Conservation (phyloP, 73 alveolate genomes). For the Paramecium biaurelia region DNA sequence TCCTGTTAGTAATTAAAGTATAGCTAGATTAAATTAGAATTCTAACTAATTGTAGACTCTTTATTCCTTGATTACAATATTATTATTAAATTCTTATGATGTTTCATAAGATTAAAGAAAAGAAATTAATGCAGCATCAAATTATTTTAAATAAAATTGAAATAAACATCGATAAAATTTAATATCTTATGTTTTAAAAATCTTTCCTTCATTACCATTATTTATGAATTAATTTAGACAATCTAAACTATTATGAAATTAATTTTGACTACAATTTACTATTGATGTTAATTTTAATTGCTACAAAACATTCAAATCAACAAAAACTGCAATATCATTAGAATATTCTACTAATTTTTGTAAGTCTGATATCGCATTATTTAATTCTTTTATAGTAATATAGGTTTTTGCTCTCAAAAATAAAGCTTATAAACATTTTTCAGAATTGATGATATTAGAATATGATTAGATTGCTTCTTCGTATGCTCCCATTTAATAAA, state of each 20-base stretch:
- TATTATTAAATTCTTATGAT: neutral
- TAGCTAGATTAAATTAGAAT: neutral
- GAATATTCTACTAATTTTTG: constrained; percentile 16
- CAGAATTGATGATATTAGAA: neutral
- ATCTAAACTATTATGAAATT: neutral
- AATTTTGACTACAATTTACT: neutral
- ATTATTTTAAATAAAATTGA: constrained; percentile 31
- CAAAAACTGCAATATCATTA: constrained; percentile 5
- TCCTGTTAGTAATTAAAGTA: neutral
- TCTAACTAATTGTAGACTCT: neutral
- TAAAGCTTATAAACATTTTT: constrained; percentile 12
- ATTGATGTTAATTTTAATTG: constrained; percentile 32
- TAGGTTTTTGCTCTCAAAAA: constrained; percentile 43
- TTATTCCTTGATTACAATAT: neutral
- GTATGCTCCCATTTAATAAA: constrained; percentile 9
- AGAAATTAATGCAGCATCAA: neutral
- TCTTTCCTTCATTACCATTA: constrained; percentile 34
- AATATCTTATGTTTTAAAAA: constrained; percentile 41
- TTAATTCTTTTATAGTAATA: constrained; percentile 28
- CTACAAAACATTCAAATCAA: constrained; percentile 1
- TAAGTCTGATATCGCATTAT: constrained; percentile 26
- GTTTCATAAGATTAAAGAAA: neutral
- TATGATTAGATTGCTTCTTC: constrained; percentile 27
- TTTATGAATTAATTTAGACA: neutral
- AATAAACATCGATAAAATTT: constrained; percentile 44